Conservation (phyloP, 2,329 filamentous ascomycete genomes). For the Ophiocordyceps australis region DNA sequence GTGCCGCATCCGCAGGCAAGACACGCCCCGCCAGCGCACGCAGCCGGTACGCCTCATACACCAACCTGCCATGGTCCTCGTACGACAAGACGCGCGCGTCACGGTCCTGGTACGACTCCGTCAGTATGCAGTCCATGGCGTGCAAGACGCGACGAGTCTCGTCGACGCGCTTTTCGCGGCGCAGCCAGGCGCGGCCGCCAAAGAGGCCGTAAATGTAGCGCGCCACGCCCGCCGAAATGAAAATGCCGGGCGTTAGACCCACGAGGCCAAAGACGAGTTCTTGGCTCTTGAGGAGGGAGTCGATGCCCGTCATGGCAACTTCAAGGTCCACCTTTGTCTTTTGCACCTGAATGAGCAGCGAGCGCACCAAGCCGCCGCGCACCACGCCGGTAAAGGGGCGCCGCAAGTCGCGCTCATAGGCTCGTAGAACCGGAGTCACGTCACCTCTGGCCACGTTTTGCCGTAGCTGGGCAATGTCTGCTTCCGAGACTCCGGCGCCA, state of each 20-base stretch:
- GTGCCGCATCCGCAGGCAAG: constrained; percentile 56
- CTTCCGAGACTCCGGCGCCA: constrained; percentile 37
- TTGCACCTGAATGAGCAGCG: constrained; percentile 87
- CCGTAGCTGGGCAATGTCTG: constrained; percentile 56
- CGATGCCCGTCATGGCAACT: constrained; percentile 88
- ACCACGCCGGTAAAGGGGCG: constrained; percentile 69
- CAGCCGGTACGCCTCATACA: constrained; percentile 79
- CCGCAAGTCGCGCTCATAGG: constrained; percentile 78
- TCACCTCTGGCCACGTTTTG: constrained; percentile 79
- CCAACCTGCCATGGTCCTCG: constrained; percentile 77
- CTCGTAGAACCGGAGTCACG: constrained; percentile 74
- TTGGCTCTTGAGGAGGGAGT: constrained; percentile 85
- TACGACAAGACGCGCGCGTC: constrained; percentile 65
- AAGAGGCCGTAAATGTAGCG: constrained; percentile 56
- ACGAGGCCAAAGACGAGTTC: constrained; percentile 97
- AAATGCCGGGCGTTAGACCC: constrained; percentile 78
- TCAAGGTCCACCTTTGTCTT: constrained; percentile 99
- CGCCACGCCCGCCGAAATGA: constrained; percentile 60
- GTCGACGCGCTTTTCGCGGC: constrained; percentile 44
- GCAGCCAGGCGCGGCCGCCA: constrained; percentile 51
- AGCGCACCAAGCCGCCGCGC: constrained; percentile 71
- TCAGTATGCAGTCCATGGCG: constrained; percentile 71
- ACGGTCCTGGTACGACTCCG: constrained; percentile 47
- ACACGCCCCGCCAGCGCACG: constrained; percentile 40
- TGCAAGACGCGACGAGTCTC: constrained; percentile 62